Percentiles rank a stretch among this genome's conserved stretches.
phyloP scores from a whole-genome alignment of 306 rosid genomes.

The Benincasa hispida region DNA sequence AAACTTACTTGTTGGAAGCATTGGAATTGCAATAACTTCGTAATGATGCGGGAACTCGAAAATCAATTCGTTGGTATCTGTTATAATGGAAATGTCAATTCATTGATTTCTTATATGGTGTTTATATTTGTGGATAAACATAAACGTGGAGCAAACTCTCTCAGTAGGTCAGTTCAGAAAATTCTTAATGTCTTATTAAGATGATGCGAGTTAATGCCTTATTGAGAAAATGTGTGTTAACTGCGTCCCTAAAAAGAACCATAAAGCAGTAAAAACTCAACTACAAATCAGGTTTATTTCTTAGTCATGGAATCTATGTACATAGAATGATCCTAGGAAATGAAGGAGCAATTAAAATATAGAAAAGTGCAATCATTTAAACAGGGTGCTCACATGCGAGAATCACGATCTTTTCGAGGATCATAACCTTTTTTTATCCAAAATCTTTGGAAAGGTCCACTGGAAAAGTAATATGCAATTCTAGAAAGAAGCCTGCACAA shows the following conservation, averaged over 20 bases:
- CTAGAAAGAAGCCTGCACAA: slow-evolving; percentile 78
- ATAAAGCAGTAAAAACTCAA: background rate
- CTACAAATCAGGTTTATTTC: background rate
- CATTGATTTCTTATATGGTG: background rate
- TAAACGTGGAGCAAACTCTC: background rate
- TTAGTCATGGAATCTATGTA: background rate
- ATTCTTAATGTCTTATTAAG: background rate
- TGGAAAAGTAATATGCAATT: slow-evolving; percentile 83
- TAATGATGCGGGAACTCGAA: slow-evolving; percentile 62
- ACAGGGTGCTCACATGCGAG: slow-evolving; percentile 53
- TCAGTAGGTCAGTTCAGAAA: background rate
- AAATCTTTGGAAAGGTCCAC: slow-evolving; percentile 86
- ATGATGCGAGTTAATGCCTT: background rate
- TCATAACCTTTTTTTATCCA: slow-evolving; percentile 95
- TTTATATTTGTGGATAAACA: background rate
- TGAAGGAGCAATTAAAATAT: background rate
- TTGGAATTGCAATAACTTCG: slow-evolving; percentile 58
- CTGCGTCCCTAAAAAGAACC: background rate
- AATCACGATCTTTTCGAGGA: slow-evolving; percentile 73
- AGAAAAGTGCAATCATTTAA: background rate
- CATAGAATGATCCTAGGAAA: background rate
- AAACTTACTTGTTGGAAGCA: slow-evolving; percentile 44
- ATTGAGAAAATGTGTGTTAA: background rate
- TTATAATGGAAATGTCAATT: slow-evolving; percentile 9
- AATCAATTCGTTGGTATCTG: slow-evolving; percentile 84